Evolutionary conservation across 805 yeast species (phyloP).

Genomic region (Candida chauliodis): DNA sequence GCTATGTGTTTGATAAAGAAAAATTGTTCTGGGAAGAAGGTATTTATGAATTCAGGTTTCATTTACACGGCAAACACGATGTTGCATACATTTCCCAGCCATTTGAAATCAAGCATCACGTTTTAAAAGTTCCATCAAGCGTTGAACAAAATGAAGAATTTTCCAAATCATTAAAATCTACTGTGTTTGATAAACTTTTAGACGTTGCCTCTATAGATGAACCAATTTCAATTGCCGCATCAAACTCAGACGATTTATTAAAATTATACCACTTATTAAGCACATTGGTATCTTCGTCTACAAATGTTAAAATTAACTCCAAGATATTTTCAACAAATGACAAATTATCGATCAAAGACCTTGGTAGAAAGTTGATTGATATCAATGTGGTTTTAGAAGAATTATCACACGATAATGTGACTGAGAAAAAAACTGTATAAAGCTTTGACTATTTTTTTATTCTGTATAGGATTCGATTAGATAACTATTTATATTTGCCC

Average conservation of each 20-base stretch:
- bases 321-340: constrained; percentile 31
- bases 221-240: constrained; percentile 23
- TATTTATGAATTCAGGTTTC: constrained; percentile 70
- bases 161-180: constrained; percentile 27
- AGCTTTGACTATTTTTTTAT: too few species aligned
- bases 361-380: constrained; percentile 31
- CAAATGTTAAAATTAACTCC: constrained; percentile 35
- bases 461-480: constrained; percentile 20
- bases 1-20: constrained; percentile 44
- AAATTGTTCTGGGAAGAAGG: constrained; percentile 65
- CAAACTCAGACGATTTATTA: constrained; percentile 25
- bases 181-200: constrained; percentile 31
- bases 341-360: constrained; percentile 23
- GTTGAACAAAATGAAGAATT: constrained; percentile 26
- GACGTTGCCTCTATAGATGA: constrained; percentile 20
- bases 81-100: constrained; percentile 66
- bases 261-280: constrained; percentile 26
- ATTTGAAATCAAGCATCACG: constrained; percentile 52
- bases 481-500: constrained; percentile 45
- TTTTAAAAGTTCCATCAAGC: constrained; percentile 31
- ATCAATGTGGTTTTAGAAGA: constrained; percentile 35
- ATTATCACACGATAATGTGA: constrained; percentile 15
- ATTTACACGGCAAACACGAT: constrained; percentile 61
- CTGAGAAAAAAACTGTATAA: constrained; percentile 8
- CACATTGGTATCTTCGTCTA: constrained; percentile 27